Evolutionary conservation across 805 yeast genomes (phyloP), one percentile per base, ranked within the genome.

Genomic region (Yamadazyma phyllophila): DNA sequence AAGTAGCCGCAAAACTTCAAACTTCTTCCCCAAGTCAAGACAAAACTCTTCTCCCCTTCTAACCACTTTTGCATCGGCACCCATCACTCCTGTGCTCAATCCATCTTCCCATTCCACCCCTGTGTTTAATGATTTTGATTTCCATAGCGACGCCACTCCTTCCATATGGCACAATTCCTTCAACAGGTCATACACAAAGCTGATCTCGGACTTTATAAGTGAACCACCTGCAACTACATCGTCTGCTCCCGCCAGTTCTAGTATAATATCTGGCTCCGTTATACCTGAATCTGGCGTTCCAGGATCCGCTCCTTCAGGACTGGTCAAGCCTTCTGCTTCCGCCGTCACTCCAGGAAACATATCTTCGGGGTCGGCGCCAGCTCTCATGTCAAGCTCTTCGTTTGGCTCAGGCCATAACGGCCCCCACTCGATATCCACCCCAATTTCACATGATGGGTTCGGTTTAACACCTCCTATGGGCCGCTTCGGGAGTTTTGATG

Each of bases 61-160:
- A 10, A 26, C 38, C 12, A 37, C 49, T 27, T 46, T 46, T 24
- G 14, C 40, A n/a, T 50, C 54, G 12, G 51, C 54, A 20, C 54
- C 54, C 20, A 47, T 50, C 8, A 50, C 54, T 16, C 54, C 54
- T 12, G 34, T 50, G 8, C 36, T 50, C 26, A 47, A 47, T 36
- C 13, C 39, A 14, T 39, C 43, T 14, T 40, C 34, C 44, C 50
- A 40, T 11, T 47, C 51, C 2, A 50, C 54, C n/a, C 51, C 49
- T 4, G 41, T 42, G 10, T 50, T 46, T 35, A 50, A 50, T 39
- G 54, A 50, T 16, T 50, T 34, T 32, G 54, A 50, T 17, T 50
- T 50, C 36, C 44, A 46, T 30, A 16, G 36, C 7, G 42, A 38
- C n/a, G 24, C 16, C n/a, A 30, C 38, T 17, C 37, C 36, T 4